phyloP scores from a whole-genome alignment of 768 basidiomycete species.

The Sistotremastrum niveocremeum region DNA sequence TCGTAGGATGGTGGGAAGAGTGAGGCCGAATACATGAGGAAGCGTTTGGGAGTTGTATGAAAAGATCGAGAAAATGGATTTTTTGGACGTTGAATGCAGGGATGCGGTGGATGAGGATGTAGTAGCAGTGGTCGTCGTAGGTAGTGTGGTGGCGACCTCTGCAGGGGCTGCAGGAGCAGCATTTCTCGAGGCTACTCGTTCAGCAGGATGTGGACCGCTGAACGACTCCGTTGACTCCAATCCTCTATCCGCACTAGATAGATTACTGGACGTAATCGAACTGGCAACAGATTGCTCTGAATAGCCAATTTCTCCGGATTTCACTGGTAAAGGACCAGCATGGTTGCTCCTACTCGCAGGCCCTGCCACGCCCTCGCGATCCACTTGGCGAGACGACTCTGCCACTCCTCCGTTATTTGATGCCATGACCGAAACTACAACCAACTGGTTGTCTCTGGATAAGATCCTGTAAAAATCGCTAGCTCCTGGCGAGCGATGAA shows the following conservation, averaged over 20 bases:
- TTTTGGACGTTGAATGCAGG: constrained; percentile 17
- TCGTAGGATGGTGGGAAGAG: constrained; percentile 27
- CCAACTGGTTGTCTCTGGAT: no score
- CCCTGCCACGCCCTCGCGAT: no score
- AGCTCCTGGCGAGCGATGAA: no score
- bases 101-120: constrained; percentile 10
- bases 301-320: constrained; percentile 57
- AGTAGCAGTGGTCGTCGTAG: background rate
- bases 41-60: constrained; percentile 21
- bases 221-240: constrained; percentile 14
- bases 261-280: constrained; percentile 2
- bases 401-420: no score
- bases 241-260: background rate
- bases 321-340: constrained; percentile 49
- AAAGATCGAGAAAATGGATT: constrained; percentile 25
- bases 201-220: constrained; percentile 39
- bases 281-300: constrained; percentile 19
- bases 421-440: no score
- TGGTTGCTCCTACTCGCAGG: constrained; percentile 12
- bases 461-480: no score
- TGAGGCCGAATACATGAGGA: constrained; percentile 29
- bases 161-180: constrained; percentile 1
- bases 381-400: no score
- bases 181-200: constrained; percentile 18
- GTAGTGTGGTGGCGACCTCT: background rate